A percentile compares a stretch with the other conserved stretches of the same genome.
Conservation (phyloP, 2,329 filamentous ascomycete species). For the Cordyceps sp. region DNA sequence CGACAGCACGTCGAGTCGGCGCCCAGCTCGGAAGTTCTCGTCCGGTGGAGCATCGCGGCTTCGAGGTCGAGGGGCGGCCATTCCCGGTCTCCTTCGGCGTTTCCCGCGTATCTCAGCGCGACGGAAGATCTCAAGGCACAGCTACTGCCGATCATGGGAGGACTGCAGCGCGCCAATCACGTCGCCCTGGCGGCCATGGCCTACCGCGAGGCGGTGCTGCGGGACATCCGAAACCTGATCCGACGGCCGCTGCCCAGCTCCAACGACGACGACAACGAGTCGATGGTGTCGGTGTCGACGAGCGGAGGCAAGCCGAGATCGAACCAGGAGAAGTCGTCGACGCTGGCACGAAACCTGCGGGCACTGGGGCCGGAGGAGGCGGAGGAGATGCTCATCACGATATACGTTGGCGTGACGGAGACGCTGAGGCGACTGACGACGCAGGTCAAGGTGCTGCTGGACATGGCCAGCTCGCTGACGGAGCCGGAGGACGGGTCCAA, state of each 20-base stretch:
- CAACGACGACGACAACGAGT: constrained; percentile 84
- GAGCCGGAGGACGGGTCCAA: constrained; percentile 24
- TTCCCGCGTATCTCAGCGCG: constrained; percentile 65
- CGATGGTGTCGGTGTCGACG: constrained; percentile 74
- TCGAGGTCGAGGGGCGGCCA: constrained; percentile 54
- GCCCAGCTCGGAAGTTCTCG: constrained; percentile 55
- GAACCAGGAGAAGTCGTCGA: constrained; percentile 78
- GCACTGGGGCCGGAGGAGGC: constrained; percentile 71
- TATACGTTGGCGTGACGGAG: constrained; percentile 81
- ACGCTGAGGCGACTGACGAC: constrained; percentile 70
- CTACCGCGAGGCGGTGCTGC: constrained; percentile 69
- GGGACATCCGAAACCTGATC: constrained; percentile 76
- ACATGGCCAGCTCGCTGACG: constrained; percentile 67
- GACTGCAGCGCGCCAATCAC: constrained; percentile 67
- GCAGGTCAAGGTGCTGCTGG: constrained; percentile 86
- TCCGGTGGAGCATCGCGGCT: constrained; percentile 69
- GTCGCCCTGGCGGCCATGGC: constrained; percentile 66
- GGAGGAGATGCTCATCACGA: constrained; percentile 63
- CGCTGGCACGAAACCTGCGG: constrained; percentile 74
- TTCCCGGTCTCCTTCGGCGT: constrained; percentile 46
- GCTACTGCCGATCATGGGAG: constrained; percentile 54
- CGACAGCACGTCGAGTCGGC: constrained; percentile 64
- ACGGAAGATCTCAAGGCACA: constrained; percentile 54
- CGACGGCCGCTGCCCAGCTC: constrained; percentile 77
- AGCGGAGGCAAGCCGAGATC: constrained; percentile 50